Conservation (phyloP, 305 asterid species). For the Fraxinus sp. region DNA sequence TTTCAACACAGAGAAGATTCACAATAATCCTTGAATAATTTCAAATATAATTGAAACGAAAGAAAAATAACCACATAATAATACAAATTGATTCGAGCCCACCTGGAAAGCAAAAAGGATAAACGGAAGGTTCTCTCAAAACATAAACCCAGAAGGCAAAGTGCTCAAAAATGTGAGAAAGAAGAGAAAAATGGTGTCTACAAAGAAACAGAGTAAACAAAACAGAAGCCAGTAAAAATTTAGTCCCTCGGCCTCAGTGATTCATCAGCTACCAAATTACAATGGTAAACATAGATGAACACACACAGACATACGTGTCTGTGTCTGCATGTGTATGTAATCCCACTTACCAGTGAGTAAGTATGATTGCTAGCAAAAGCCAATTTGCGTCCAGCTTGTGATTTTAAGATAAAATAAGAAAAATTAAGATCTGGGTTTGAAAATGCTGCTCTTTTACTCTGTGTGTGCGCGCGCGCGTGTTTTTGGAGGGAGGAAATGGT, state of each 20-base stretch:
- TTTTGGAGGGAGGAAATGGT: conserved; percentile 23
- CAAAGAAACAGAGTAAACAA: conserved; percentile 30
- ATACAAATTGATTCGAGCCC: conserved; percentile 6
- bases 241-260: conserved; percentile 14
- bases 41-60: conserved; percentile 9
- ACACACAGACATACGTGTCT: neutral
- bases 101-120: neutral
- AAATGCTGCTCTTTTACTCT: conserved; percentile 26
- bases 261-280: conserved; percentile 7
- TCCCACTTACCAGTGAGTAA: conserved; percentile 18
- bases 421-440: conserved; percentile 30
- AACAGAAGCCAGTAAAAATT: conserved; percentile 10
- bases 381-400: neutral
- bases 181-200: neutral
- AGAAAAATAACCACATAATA: neutral
- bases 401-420: conserved; percentile 15
- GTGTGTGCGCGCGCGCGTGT: conserved; percentile 7
- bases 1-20: conserved; percentile 5
- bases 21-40: conserved; percentile 11
- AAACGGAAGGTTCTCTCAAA: conserved; percentile 16
- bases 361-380: conserved; percentile 33
- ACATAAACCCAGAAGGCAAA: conserved; percentile 21
- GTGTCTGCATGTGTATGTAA: neutral
- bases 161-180: conserved; percentile 2
- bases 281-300: conserved; percentile 22